Base-by-base conservation (phyloP, 495 filamentous ascomycete species). In the Neurospora tetraspora region DNA sequence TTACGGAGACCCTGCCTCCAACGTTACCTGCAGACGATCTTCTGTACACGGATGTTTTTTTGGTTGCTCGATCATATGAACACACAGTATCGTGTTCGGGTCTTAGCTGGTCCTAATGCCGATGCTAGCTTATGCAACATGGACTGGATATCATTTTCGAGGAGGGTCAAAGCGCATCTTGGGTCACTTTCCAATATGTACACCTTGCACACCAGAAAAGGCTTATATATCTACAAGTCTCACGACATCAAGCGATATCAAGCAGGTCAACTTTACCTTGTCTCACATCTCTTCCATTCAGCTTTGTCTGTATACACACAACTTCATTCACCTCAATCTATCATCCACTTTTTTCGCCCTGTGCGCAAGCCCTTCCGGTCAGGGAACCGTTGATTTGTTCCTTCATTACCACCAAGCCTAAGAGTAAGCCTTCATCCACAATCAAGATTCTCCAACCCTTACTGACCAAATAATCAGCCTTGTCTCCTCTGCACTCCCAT, bases 361-460 rank as follows among this genome's bases (percentile, higher is more conserved):
- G 16, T 68, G 40, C 20, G 43, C 38, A 72, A 31, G 45, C 37
- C 42, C 10, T 31, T 53, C 71, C 70, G 1, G 27, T 34, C 27
- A 31, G 53, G 53, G 14, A 65, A 34, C 27, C 14, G 53, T 65
- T 31, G 23, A 3, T 9, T 65, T 65, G 45, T 45, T 12, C 20
- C 20, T 31, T 39, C 14, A 36, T 59, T 12, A 16, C 36, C 27
- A 71, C 3, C 31, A 71, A 68, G 18, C 27, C 39, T 34, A 43
- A 45, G 38, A 65, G 68, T 74, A 72, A 36, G 39, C n/a, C 36
- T 71, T 27, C 70, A 27, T 42, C 61, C 70, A 11, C 70, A 20
- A 37, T 37, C 39, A 27, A 69, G 8, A 7, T 69, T 47, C 59
- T 34, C n/a, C 70, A n/a, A n/a, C 23, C 6, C 5, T 68, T 12